phyloP scores from a whole-genome alignment of 345 rosid genomes.

The Abelmoschus esculentus region DNA sequence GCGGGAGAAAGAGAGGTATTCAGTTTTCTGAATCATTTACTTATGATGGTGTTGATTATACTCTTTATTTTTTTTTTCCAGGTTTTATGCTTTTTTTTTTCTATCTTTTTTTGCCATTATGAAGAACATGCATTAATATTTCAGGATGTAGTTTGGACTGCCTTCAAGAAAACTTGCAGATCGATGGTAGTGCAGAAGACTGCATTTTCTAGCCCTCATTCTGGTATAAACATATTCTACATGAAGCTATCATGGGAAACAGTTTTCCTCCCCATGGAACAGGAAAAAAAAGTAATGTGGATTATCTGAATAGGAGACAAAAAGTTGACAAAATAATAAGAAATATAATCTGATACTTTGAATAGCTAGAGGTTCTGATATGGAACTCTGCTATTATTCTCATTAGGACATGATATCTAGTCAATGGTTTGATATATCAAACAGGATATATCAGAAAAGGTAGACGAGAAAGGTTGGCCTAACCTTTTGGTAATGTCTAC shows the following conservation, averaged over 20 bases:
- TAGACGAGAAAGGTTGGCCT: not conserved
- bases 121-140: conserved; percentile 9
- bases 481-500: not conserved
- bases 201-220: conserved; percentile 39
- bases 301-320: not conserved
- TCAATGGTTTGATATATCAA: not conserved
- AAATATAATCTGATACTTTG: not conserved
- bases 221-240: conserved; percentile 33
- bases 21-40: conserved; percentile 64
- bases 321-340: not conserved
- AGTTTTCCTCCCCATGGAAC: not conserved
- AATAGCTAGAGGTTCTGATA: not conserved
- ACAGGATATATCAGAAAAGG: not conserved
- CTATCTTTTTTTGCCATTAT: not conserved
- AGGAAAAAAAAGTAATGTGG: not conserved
- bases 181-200: conserved; percentile 56
- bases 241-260: not conserved
- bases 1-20: conserved; percentile 52
- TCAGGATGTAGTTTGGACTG: conserved; percentile 63
- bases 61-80: conserved; percentile 75
- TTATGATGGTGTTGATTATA: conserved; percentile 54
- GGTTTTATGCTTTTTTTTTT: too few relatives aligned
- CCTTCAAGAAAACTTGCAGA: conserved; percentile 49
- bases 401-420: not conserved
- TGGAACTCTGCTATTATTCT: not conserved